Conservation (phyloP, 768 basidiomycete genomes). For the Rossbeevera mucosa region DNA sequence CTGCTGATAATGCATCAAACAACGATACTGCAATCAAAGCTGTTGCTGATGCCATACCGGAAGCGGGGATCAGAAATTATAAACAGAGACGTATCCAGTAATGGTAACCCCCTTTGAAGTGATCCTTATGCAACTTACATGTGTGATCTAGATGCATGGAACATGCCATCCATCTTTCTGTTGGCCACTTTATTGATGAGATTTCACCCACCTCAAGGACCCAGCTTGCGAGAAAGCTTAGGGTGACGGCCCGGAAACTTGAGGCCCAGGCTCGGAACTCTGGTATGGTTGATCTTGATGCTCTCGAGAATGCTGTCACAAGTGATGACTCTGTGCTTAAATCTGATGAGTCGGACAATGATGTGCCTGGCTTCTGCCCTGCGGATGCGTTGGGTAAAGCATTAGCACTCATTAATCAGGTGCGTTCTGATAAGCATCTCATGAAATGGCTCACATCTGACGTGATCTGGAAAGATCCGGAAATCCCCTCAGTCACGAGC, state of each 20-base stretch:
- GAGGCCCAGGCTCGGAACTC: too few species aligned
- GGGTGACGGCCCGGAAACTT: not conserved
- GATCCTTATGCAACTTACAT: too few species aligned
- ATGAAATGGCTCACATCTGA: too few species aligned
- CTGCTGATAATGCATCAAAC: too few species aligned
- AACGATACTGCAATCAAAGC: too few species aligned
- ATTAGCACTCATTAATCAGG: not conserved
- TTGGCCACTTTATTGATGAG: not conserved
- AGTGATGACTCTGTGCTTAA: too few species aligned
- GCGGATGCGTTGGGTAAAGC: not conserved
- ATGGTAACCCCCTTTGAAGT: too few species aligned
- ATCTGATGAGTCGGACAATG: not conserved
- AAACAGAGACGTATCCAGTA: too few species aligned
- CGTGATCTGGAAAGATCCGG: not conserved
- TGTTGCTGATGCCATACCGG: too few species aligned
- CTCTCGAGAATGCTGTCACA: not conserved
- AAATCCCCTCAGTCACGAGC: not conserved
- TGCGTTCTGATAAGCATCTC: too few species aligned
- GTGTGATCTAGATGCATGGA: conserved; percentile 3
- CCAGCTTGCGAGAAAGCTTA: not conserved
- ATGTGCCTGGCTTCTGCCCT: not conserved
- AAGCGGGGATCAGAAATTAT: too few species aligned
- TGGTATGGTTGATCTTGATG: too few species aligned
- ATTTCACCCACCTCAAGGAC: not conserved
- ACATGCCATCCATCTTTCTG: not conserved